Percentiles rank a stretch among this genome's conserved stretches.
phyloP scores from a whole-genome alignment of 2,329 filamentous ascomycete species.

The Colletotrichum brevisporum region DNA sequence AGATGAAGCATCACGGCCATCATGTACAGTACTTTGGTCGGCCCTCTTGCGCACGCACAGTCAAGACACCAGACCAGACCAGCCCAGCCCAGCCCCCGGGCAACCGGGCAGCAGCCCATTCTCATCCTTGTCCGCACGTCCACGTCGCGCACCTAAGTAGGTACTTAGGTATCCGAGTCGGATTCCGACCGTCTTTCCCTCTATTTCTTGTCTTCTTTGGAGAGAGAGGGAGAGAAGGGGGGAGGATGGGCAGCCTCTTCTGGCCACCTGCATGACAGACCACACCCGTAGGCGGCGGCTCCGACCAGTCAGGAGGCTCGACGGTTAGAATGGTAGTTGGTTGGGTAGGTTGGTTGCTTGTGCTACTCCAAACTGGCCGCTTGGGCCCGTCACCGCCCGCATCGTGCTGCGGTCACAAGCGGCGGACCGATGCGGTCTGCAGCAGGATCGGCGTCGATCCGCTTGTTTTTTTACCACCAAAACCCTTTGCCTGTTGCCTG shows the following conservation, averaged over 20 bases:
- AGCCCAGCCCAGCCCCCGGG: constrained; percentile 22
- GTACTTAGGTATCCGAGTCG: constrained; percentile 1
- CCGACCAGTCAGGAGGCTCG: constrained; percentile 21
- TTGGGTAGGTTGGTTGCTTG: neutral
- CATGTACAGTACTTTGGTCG: constrained; percentile 32
- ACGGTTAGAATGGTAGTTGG: neutral
- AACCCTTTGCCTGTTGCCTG: constrained; percentile 26
- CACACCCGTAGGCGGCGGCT: constrained; percentile 14
- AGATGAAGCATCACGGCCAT: neutral
- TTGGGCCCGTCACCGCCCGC: constrained; percentile 41
- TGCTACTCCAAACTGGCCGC: constrained; percentile 35
- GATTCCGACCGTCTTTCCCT: constrained; percentile 8
- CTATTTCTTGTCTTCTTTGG: neutral
- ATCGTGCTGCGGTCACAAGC: constrained; percentile 40
- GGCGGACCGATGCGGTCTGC: constrained; percentile 42
- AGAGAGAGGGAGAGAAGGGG: too few relatives aligned
- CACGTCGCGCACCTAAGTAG: constrained; percentile 12
- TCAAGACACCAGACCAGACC: neutral
- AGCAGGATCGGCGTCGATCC: constrained; percentile 43
- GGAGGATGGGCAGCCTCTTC: constrained; percentile 1
- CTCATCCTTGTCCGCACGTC: neutral
- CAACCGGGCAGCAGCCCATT: constrained; percentile 19
- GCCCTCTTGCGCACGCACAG: neutral
- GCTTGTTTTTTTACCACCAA: constrained; percentile 34
- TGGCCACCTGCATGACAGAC: constrained; percentile 31